phyloP scores from a whole-genome alignment of 1,139 yeast genomes.

The Candida sanyaensis region DNA sequence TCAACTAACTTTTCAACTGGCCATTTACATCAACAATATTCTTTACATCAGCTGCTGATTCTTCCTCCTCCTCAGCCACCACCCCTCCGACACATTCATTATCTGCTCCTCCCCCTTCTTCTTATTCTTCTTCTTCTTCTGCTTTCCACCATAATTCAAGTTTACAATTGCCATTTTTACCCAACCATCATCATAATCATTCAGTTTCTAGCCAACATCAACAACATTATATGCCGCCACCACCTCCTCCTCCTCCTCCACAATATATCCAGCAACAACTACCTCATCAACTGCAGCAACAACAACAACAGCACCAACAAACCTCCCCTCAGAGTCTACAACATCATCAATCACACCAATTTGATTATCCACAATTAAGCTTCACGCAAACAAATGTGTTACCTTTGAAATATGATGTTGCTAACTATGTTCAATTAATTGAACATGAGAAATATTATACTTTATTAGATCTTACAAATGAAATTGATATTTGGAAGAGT shows the following conservation, averaged over 20 bases:
- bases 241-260: not conserved
- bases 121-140: not conserved
- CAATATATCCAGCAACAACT: not conserved
- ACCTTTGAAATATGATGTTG: constrained; percentile 1
- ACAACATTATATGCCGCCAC: constrained; percentile 2
- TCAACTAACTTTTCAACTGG: not conserved
- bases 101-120: not conserved
- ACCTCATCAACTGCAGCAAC: not conserved
- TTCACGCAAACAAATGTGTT: not conserved
- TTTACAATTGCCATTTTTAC: not conserved
- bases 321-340: constrained; percentile 1
- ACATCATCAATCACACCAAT: constrained; percentile 4
- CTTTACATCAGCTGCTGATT: constrained; percentile 1
- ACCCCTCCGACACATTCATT: not conserved
- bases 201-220: constrained; percentile 5
- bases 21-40: not conserved
- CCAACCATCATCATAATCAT: not conserved
- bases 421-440: constrained; percentile 24
- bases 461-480: constrained; percentile 44
- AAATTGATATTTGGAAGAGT: constrained; percentile 39
- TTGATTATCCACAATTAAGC: constrained; percentile 2
- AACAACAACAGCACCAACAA: constrained; percentile 2
- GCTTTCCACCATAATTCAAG: not conserved
- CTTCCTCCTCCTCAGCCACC: constrained; percentile 2
- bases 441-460: constrained; percentile 39